Conservation (phyloP, 257 asterid genomes). For the Solanum peruvianum region DNA sequence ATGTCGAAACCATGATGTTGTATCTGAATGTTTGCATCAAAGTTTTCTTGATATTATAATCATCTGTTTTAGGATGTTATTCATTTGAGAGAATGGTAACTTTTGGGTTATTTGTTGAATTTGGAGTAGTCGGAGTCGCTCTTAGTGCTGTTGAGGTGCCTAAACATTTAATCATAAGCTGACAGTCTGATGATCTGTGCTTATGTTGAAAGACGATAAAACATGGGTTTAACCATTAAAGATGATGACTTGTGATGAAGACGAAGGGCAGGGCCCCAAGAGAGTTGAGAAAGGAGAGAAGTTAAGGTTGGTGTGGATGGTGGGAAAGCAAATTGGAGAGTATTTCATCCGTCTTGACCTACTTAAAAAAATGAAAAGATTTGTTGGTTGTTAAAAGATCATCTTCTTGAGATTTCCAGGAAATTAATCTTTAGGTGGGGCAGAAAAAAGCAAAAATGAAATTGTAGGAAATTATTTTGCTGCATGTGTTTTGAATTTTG, state of each 20-base stretch:
- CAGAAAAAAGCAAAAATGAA: not conserved
- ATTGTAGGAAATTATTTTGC: not conserved
- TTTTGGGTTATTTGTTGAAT: not conserved
- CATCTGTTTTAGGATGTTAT: not conserved
- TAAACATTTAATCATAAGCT: not conserved
- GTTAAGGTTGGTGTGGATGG: not conserved
- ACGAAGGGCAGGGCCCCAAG: not conserved
- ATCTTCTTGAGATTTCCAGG: not conserved
- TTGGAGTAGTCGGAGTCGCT: not conserved
- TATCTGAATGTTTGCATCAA: not conserved
- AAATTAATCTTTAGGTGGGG: not conserved
- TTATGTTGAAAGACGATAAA: not conserved
- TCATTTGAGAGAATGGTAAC: not conserved
- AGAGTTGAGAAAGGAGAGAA: not conserved
- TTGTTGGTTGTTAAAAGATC: not conserved
- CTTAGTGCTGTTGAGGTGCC: not conserved
- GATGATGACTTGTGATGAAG: not conserved
- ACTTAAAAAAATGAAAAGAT: not conserved
- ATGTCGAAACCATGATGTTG: not conserved
- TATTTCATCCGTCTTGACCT: not conserved
- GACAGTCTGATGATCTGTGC: not conserved
- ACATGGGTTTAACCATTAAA: not conserved
- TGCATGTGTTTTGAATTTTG: not conserved
- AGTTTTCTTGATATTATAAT: not conserved
- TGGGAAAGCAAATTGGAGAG: not conserved